Conservation (phyloP, 345 rosid species). For the Cardamine resedifolia region DNA sequence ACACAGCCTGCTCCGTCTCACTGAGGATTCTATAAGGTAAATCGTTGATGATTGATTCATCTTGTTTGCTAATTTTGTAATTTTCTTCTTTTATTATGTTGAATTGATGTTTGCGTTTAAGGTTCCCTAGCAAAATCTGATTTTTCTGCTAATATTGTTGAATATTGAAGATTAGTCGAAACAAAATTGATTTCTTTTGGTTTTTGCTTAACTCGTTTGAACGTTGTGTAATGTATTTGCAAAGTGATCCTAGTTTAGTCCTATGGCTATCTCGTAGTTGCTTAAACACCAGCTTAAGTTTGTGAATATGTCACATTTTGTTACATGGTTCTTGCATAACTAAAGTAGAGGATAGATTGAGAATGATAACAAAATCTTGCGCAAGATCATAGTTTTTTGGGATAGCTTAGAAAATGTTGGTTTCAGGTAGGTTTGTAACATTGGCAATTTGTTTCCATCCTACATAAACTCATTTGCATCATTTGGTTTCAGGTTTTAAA, state of each 20-base stretch:
- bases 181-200: background rate
- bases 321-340: background rate
- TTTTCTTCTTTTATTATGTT: background rate
- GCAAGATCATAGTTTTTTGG: background rate
- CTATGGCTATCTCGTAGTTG: background rate
- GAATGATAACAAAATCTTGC: background rate
- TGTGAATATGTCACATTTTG: too few species aligned
- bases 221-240: slow-evolving; percentile 7
- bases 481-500: background rate
- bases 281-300: background rate
- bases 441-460: background rate
- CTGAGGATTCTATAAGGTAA: slow-evolving; percentile 17
- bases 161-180: background rate
- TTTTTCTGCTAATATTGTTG: slow-evolving; percentile 9
- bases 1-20: slow-evolving; percentile 39
- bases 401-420: background rate
- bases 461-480: background rate
- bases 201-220: background rate
- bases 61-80: background rate
- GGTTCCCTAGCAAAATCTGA: background rate
- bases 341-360: background rate
- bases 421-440: background rate
- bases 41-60: background rate
- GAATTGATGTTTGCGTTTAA: background rate
- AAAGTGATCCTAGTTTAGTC: background rate